Base-by-base conservation (phyloP, 75 land plant species). In the Pinus taeda region DNA sequence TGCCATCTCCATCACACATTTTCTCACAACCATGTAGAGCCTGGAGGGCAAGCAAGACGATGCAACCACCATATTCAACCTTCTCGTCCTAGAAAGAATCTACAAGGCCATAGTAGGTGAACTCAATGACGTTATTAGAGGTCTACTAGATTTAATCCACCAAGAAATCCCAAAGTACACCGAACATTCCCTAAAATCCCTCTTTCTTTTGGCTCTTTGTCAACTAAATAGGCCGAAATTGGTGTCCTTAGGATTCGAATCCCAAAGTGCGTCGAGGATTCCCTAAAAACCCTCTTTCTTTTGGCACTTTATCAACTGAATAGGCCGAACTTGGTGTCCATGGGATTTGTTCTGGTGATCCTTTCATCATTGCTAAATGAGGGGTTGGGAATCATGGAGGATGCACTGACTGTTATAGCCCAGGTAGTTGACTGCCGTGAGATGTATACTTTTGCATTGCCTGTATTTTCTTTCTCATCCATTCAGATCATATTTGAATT, bases 251-350 rank as follows among this genome's bases (percentile, higher is more conserved):
- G 98, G 93, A 15, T 86, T 74, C 26, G 26, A 26, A 26, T 26
- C 26, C 26, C 26, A 26, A 76, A 77, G 57, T 83, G 90, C 59
- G 61, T 80, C 45, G 93, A 89, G 77, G 95, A 95, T 76, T 86
- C 90, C 15, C 78, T 95, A 62, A 90, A 82, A 76, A 95, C 91
- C 57, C 78, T 95, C 42, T 95, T 93, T 70, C 91, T 88, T n/a
- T 67, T 95, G n/a, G 79, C 98, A 42, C 84, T 91, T 21, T 84
- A 85, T 75, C 86, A 83, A 1, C 76, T 72, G 61, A 95, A 93
- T 71, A 85, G 95, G 37, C 29, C 85, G 15, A 60, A 76, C 21
- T 17, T 91, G 74, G 75, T 95, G 37, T 86, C 77, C 1, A 79
- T 81, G 1, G 98, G 93, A 15, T 86, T 74, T 4, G 89, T 89